These are phyloP conservation scores for Chaetothyriales sp. DNA, from an alignment of 2,329 filamentous ascomycete species.

Conservation along the genomic window DNA sequence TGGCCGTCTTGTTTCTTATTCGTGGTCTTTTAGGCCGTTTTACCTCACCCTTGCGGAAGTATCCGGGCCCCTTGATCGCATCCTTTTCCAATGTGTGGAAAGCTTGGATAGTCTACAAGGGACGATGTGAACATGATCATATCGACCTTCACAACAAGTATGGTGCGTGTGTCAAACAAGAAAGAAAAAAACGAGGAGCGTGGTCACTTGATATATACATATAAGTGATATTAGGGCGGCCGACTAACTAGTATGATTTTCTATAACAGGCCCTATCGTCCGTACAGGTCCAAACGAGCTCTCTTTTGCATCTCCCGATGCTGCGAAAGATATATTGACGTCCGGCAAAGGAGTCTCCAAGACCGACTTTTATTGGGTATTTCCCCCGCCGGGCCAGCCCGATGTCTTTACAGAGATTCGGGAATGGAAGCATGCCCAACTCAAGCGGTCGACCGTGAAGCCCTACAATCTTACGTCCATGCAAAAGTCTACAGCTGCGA, in stretches of 20 bases:
- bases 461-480: slow-evolving; percentile 19
- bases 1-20: slow-evolving; percentile 17
- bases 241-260: too few species aligned
- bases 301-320: slow-evolving; percentile 32
- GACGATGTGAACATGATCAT: slow-evolving; percentile 25
- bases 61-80: slow-evolving; percentile 29
- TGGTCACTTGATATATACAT: slow-evolving; percentile 1
- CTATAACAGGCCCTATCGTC: slow-evolving; percentile 27
- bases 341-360: slow-evolving; percentile 39
- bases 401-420: slow-evolving; percentile 43
- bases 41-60: slow-evolving; percentile 27
- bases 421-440: slow-evolving; percentile 38
- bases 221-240: background rate
- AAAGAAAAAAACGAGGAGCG: too few species aligned
- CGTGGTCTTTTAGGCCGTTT: slow-evolving; percentile 31
- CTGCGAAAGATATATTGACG: slow-evolving; percentile 31
- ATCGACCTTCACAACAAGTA: slow-evolving; percentile 27
- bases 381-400: slow-evolving; percentile 34
- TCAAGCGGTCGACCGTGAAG: slow-evolving; percentile 33
- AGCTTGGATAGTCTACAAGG: slow-evolving; percentile 24
- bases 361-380: slow-evolving; percentile 39
- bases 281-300: slow-evolving; percentile 36
- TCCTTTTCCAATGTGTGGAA: slow-evolving; percentile 29
- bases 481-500: slow-evolving; percentile 14
- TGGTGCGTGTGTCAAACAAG: slow-evolving; percentile 19